These are phyloP conservation scores for Gossypium schwendimanii DNA, from an alignment of 441 rosid genomes.

Conservation along the genomic window DNA sequence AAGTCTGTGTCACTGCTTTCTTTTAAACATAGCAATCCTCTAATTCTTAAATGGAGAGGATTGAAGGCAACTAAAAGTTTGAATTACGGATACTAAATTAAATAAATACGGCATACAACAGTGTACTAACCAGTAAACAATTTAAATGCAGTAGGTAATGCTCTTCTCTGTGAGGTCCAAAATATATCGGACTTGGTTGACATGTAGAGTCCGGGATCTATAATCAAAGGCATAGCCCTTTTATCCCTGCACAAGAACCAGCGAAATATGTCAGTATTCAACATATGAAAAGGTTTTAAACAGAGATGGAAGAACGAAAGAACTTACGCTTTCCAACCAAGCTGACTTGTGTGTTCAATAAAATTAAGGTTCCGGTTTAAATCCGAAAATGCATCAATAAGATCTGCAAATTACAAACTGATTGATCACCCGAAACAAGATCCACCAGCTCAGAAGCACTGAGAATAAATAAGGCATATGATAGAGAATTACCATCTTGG, in stretches of 20 bases:
- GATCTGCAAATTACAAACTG: constrained; percentile 51
- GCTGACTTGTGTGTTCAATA: constrained; percentile 74
- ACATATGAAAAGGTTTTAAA: not conserved
- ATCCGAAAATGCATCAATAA: constrained; percentile 59
- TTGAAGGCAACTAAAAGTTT: not conserved
- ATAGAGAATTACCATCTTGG: constrained; percentile 68
- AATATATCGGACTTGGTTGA: constrained; percentile 62
- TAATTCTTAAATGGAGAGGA: not conserved
- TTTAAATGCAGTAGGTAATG: constrained; percentile 81
- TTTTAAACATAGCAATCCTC: not conserved
- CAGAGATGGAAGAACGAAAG: constrained; percentile 3
- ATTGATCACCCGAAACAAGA: constrained; percentile 6
- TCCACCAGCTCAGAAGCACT: not conserved
- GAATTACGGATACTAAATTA: not conserved
- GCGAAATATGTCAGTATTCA: constrained; percentile 15
- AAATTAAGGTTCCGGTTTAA: constrained; percentile 72
- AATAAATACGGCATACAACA: constrained; percentile 4
- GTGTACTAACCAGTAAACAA: constrained; percentile 73
- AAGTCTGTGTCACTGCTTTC: not conserved
- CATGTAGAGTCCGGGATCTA: constrained; percentile 88
- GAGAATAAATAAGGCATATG: not conserved
- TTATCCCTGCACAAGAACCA: constrained; percentile 55
- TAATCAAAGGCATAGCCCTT: constrained; percentile 87
- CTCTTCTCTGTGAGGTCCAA: constrained; percentile 70
- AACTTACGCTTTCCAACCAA: constrained; percentile 91